phyloP scores from a whole-genome alignment of 1,139 yeast species.

The Arxiozyma heterogenica region DNA sequence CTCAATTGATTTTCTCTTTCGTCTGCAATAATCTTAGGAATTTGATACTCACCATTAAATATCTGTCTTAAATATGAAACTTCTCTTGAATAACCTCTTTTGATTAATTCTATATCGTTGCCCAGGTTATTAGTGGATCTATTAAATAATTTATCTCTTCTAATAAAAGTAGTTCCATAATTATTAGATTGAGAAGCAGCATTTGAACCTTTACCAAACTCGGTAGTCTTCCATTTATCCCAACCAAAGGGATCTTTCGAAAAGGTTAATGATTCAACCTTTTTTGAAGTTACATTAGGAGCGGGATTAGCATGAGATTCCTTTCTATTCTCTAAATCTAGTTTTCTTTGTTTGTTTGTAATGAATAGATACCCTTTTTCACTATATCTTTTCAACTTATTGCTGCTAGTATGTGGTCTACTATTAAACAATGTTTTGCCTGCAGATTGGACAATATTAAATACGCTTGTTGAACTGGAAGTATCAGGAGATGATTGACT shows the following conservation, averaged over 20 bases:
- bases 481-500: neutral
- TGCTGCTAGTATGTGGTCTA: neutral
- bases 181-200: conserved; percentile 1
- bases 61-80: conserved; percentile 30
- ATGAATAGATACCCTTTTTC: neutral
- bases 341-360: conserved; percentile 1
- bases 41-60: conserved; percentile 30
- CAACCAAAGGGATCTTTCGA: conserved; percentile 27
- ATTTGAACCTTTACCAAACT: conserved; percentile 7
- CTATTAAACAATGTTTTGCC: neutral
- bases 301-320: no score
- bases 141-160: conserved; percentile 9
- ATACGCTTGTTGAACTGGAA: neutral
- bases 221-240: conserved; percentile 19
- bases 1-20: conserved; percentile 24
- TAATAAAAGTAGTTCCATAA: conserved; percentile 26
- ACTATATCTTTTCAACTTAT: neutral
- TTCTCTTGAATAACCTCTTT: conserved; percentile 20
- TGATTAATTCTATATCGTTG: conserved; percentile 12
- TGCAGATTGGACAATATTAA: neutral
- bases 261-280: conserved; percentile 4
- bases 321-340: neutral
- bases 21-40: conserved; percentile 24
- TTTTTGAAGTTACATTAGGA: neutral
- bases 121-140: conserved; percentile 3